These are phyloP conservation scores for Oropetium thomaeum DNA, from an alignment of 176 grass and related monocot genomes.

Conservation along the genomic window DNA sequence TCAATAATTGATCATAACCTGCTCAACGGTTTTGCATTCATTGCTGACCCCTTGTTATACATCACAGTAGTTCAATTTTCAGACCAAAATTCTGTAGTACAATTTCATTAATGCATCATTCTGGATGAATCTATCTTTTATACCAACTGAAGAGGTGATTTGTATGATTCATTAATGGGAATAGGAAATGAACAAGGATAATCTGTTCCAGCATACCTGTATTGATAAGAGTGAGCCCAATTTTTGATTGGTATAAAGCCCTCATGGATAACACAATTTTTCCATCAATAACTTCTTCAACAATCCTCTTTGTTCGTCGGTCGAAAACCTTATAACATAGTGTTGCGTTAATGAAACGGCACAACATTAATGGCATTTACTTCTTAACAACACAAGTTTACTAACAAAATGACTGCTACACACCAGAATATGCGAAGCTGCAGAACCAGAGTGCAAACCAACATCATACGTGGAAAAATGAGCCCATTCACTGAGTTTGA, in stretches of 20 bases:
- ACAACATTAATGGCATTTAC: not conserved
- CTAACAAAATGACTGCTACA: constrained; percentile 4
- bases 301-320: constrained; percentile 77
- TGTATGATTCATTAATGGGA: not conserved
- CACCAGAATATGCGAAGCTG: constrained; percentile 93
- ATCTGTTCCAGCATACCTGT: constrained; percentile 47
- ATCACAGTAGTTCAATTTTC: not conserved
- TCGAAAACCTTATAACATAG: constrained; percentile 69
- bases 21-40: not conserved
- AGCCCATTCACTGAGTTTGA: constrained; percentile 95
- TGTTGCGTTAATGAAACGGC: constrained; percentile 12
- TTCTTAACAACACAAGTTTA: constrained; percentile 4
- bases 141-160: not conserved
- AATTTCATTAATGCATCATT: not conserved
- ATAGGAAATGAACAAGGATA: not conserved
- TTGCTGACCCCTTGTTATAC: not conserved
- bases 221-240: constrained; percentile 85
- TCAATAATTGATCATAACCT: not conserved
- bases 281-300: constrained; percentile 92
- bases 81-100: constrained; percentile 10
- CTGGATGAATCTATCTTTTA: not conserved
- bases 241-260: constrained; percentile 92
- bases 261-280: constrained; percentile 97
- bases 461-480: constrained; percentile 88
- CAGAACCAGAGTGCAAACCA: constrained; percentile 84